Percentiles rank a stretch among this genome's conserved stretches.
Conservation (phyloP, 164 flowering plant species). For the Liquidambar formosana region DNA sequence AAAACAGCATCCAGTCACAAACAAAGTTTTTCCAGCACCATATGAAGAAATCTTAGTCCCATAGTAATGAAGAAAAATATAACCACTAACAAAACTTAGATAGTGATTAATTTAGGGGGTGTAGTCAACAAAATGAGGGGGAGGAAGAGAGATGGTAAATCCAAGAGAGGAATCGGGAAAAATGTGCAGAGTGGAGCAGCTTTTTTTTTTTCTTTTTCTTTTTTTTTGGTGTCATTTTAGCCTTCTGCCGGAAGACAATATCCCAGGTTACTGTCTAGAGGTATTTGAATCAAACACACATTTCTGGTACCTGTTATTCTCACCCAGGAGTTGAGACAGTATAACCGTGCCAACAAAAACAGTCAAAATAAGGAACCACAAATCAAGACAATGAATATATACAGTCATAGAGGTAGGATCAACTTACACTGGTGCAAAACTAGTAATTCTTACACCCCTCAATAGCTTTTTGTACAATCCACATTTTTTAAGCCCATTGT, state of each 20-base stretch:
- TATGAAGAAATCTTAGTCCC: neutral
- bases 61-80: neutral
- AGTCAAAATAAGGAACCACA: too few species aligned
- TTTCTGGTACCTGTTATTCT: conserved; percentile 1
- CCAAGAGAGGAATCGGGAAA: neutral
- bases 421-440: too few species aligned
- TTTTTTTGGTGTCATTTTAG: neutral
- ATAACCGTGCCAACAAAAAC: neutral
- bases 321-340: neutral
- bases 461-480: too few species aligned
- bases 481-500: too few species aligned
- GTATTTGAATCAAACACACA: neutral
- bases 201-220: too few species aligned
- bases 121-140: too few species aligned
- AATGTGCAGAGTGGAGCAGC: neutral
- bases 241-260: neutral
- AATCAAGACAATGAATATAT: too few species aligned
- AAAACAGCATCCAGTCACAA: neutral
- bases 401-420: too few species aligned
- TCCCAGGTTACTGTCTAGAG: neutral
- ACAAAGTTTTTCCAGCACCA: neutral
- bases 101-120: neutral
- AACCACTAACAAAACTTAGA: neutral
- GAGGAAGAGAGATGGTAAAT: neutral
- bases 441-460: too few species aligned